Conservation (phyloP, 495 filamentous ascomycete species). For the Pyrenula massariospora region DNA sequence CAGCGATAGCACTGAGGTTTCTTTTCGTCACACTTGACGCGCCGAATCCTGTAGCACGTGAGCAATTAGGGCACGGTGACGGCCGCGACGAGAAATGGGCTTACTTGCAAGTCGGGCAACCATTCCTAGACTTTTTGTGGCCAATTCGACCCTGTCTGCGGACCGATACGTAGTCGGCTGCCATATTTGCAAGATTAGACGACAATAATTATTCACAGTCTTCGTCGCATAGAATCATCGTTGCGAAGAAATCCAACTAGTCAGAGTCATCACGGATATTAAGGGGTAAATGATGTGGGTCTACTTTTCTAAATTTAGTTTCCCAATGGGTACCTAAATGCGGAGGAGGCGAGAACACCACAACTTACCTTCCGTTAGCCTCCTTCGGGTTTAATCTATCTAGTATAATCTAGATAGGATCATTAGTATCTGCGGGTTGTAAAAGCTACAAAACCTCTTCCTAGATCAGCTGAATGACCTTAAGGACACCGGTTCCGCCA, state of each 20-base stretch:
- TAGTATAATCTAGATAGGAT: too few species aligned
- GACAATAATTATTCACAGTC: not conserved
- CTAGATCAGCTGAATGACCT: too few species aligned
- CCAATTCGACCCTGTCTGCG: not conserved
- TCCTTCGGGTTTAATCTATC: too few species aligned
- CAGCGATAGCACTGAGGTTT: slow-evolving; percentile 46
- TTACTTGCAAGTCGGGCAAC: slow-evolving; percentile 14
- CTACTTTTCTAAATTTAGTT: too few species aligned
- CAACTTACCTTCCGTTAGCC: too few species aligned
- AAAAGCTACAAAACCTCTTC: too few species aligned
- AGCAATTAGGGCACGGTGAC: not conserved
- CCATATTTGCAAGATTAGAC: not conserved
- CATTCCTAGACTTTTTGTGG: not conserved
- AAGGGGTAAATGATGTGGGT: not conserved
- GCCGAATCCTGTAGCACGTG: slow-evolving; percentile 30
- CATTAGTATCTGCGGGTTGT: too few species aligned
- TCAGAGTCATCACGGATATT: too few species aligned
- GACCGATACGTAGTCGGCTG: not conserved
- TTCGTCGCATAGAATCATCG: not conserved
- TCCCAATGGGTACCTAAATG: too few species aligned
- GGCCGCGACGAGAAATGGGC: not conserved
- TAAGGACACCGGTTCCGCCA: too few species aligned
- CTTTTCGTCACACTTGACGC: slow-evolving; percentile 53
- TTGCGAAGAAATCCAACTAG: not conserved
- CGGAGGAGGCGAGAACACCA: too few species aligned